These are phyloP conservation scores for Scedosporium aurantiacum DNA, from an alignment of 2,329 filamentous ascomycete genomes.

Conservation along the genomic window DNA sequence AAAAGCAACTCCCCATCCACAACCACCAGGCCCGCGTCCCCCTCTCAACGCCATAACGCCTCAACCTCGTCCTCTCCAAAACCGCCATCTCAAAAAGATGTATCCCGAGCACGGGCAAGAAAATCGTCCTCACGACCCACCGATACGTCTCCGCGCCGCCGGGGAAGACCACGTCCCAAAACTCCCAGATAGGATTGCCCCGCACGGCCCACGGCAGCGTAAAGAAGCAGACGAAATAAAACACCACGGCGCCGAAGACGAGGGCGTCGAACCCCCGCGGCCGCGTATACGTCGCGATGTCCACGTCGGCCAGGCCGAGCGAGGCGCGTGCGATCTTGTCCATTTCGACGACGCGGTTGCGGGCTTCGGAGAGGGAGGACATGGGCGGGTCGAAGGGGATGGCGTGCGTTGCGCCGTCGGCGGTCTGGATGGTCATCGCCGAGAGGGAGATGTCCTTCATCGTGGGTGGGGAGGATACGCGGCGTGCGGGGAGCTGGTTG, in stretches of 20 bases:
- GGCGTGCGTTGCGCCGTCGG: conserved; percentile 31
- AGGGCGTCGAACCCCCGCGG: conserved; percentile 22
- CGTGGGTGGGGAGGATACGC: conserved; percentile 41
- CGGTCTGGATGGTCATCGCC: conserved; percentile 49
- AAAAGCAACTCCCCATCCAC: conserved; percentile 41
- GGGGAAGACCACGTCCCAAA: conserved; percentile 41
- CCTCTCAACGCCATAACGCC: conserved; percentile 34
- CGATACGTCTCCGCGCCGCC: conserved; percentile 47
- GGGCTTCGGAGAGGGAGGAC: conserved; percentile 53
- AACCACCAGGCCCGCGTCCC: conserved; percentile 38
- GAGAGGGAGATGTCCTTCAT: conserved; percentile 56
- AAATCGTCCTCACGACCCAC: conserved; percentile 46
- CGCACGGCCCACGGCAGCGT: conserved; percentile 37
- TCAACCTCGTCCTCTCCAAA: conserved; percentile 36
- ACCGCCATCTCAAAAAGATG: conserved; percentile 54
- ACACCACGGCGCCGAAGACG: conserved; percentile 16
- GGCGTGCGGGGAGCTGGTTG: conserved; percentile 41
- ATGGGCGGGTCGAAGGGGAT: conserved; percentile 64
- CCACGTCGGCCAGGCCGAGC: conserved; percentile 45
- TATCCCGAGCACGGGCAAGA: conserved; percentile 47
- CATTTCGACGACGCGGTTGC: conserved; percentile 64
- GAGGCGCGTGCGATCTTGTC: conserved; percentile 40
- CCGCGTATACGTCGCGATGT: conserved; percentile 27
- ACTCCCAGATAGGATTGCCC: conserved; percentile 36
- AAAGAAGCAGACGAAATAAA: conserved; percentile 43